Base-by-base conservation (phyloP, 2,329 filamentous ascomycete species). In the Chrysoporthe deuterocubensis region DNA sequence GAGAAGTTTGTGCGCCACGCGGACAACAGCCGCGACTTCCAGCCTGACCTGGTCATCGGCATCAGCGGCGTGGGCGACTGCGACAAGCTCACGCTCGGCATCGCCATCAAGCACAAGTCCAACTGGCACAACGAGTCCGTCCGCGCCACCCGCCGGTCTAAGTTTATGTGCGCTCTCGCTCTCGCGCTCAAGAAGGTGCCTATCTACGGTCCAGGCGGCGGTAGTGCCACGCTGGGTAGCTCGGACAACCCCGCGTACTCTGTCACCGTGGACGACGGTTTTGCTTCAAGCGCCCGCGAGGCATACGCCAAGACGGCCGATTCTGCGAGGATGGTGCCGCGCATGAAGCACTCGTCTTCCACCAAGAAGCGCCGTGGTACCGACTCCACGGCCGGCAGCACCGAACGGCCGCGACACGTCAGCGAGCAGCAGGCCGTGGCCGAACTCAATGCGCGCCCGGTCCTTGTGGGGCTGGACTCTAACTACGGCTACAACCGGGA, bases 161-260 rank as follows among this genome's bases (percentile, higher is more conserved):
- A 97, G 80, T 98, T 99, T 81, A 97, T 98, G 89, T 97, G 94
- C 76, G 96, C 96, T 0, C 83, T 99, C 68, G 90, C 96, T 4
- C 80, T 94, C 9, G 94, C 95, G 3, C 82, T 97, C 68, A 92
- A 93, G 80, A 94, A 91, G 81, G 86, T 99, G 21, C 95, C 94
- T 11, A 95, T 99, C 75, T 87, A 93, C 73, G 89, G 83, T 26
- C 95, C 95, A 66, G 94, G 91, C 52, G 94, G 91, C 68, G 92
- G 90, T 66, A 82, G 81, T 66, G 72, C 84, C 48, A 11, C 62
- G 14, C 80, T 90, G 2, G 89, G 89, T 67, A 87, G 86, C 52
- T 86, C 92, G 6, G 88, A 84, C 43, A 96, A 96, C 78, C 94
- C 94, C 0, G 83, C 88, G 6, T 97, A 96, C 82, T 91, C 90